These are phyloP conservation scores for Camellia granthamiana DNA, from an alignment of 148 eudicot genomes.

Conservation along the genomic window DNA sequence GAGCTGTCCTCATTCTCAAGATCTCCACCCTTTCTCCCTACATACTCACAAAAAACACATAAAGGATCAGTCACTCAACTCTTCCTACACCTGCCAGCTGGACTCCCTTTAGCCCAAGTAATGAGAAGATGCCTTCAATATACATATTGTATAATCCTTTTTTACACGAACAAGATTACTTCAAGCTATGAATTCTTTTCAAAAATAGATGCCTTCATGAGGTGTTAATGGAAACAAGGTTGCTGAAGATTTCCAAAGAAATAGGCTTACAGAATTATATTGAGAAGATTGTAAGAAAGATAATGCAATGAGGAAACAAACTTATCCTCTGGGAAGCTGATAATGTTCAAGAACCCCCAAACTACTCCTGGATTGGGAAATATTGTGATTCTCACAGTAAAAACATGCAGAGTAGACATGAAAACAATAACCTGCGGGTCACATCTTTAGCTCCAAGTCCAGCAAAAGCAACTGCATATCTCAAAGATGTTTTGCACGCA, in stretches of 20 bases:
- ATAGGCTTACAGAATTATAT: background rate
- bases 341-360: background rate
- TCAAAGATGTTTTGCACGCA: slow-evolving; percentile 78
- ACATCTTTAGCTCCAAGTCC: slow-evolving; percentile 96
- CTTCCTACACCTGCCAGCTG: too few relatives aligned
- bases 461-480: slow-evolving; percentile 97
- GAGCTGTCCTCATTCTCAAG: too few relatives aligned
- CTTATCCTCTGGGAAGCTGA: background rate
- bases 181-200: background rate
- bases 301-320: background rate
- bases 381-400: background rate
- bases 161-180: background rate
- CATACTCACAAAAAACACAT: too few relatives aligned
- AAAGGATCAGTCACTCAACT: too few relatives aligned
- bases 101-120: too few relatives aligned
- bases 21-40: too few relatives aligned
- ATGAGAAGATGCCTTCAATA: background rate
- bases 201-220: slow-evolving; percentile 3
- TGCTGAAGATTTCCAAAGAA: background rate
- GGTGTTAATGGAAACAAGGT: background rate
- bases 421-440: slow-evolving; percentile 75
- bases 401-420: background rate
- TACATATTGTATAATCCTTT: background rate
- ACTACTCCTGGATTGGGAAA: slow-evolving; percentile 1
- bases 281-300: background rate